Evolutionary conservation across 23 red algal genomes (phyloP).

Genomic region (Gracilaria vermiculophylla): DNA sequence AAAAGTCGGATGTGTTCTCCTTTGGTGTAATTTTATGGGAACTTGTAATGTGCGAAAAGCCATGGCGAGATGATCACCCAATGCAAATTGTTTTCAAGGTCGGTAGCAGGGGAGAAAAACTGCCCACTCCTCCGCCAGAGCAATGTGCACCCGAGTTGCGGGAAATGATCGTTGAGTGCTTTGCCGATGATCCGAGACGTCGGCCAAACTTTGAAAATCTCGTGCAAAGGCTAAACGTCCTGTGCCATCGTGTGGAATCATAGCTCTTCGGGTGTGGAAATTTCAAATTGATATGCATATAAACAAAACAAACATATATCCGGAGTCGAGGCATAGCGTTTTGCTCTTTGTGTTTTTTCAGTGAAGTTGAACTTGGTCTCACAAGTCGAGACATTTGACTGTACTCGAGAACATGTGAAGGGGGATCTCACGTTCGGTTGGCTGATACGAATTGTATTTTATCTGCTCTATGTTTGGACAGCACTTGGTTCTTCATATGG

Average conservation of each 20-base stretch:
- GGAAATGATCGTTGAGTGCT: slow-evolving; percentile 85
- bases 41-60: slow-evolving; percentile 94
- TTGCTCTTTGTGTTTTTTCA: background rate
- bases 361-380: background rate
- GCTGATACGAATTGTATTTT: background rate
- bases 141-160: slow-evolving; percentile 66
- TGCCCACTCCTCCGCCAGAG: slow-evolving; percentile 76
- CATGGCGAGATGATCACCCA: slow-evolving; percentile 96
- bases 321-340: background rate
- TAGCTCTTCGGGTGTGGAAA: background rate
- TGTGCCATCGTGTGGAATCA: slow-evolving; percentile 69
- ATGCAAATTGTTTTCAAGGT: slow-evolving; percentile 96
- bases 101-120: slow-evolving; percentile 80
- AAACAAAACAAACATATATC: background rate
- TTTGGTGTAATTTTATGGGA: slow-evolving; percentile 99
- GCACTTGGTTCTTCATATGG: background rate
- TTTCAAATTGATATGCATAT: background rate
- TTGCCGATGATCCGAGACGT: slow-evolving; percentile 62
- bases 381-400: background rate
- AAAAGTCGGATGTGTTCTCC: slow-evolving; percentile 95
- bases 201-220: slow-evolving; percentile 68
- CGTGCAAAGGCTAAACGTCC: slow-evolving; percentile 63
- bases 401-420: background rate
- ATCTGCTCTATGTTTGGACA: background rate
- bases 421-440: background rate